Evolutionary conservation across 108 stramenopile genomes (phyloP).

Genomic region (Pseudonitzschia pungens): DNA sequence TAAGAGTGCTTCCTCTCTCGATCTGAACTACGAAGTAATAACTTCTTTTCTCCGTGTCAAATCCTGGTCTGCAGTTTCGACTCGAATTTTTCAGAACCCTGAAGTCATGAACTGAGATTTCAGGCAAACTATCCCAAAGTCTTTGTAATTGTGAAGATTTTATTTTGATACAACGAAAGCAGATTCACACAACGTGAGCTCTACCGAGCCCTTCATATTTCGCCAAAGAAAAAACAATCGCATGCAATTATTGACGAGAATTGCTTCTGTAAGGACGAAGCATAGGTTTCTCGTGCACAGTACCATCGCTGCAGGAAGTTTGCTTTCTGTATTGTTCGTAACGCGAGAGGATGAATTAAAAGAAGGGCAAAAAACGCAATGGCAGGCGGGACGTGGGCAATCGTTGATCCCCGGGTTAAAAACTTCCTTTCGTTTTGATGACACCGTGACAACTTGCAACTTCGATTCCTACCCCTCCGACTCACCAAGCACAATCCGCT

Average conservation of each 20-base stretch:
- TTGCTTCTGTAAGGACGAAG: not conserved
- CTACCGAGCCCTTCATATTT: too few relatives aligned
- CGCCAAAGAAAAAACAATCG: too few relatives aligned
- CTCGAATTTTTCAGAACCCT: not conserved
- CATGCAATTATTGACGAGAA: not conserved
- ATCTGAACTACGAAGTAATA: too few relatives aligned
- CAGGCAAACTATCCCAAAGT: not conserved
- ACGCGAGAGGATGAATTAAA: not conserved
- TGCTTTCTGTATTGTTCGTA: too few relatives aligned
- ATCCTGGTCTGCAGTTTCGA: not conserved
- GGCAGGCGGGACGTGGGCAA: not conserved
- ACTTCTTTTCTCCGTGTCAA: too few relatives aligned
- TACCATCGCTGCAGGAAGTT: not conserved
- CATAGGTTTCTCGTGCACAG: not conserved
- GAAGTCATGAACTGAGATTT: not conserved
- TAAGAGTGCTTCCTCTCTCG: too few relatives aligned
- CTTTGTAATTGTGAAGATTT: too few relatives aligned
- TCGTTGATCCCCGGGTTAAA: not conserved
- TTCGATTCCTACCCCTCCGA: constrained; percentile 8
- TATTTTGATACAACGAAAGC: too few relatives aligned
- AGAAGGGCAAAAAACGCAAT: not conserved
- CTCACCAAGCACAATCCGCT: not conserved
- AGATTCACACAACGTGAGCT: too few relatives aligned
- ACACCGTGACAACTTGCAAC: constrained; percentile 16
- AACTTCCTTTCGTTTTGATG: not conserved